Percentiles rank a stretch among this genome's conserved stretches.
These are phyloP conservation scores for Corchorus olitorius DNA, from an alignment of 345 rosid species.

Conservation along the genomic window DNA sequence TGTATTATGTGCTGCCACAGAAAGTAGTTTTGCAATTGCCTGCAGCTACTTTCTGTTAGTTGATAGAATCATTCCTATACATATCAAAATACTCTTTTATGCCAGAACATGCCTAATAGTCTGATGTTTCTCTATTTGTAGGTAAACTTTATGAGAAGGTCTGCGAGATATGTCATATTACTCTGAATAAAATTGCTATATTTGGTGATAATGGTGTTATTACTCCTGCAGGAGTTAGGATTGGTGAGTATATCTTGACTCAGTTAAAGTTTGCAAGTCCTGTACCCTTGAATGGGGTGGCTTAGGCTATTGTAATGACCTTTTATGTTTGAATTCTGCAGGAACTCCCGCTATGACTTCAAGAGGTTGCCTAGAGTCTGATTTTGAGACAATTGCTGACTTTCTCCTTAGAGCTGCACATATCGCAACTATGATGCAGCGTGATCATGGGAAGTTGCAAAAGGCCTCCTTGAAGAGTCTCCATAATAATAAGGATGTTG, in stretches of 20 bases:
- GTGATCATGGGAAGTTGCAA: conserved; percentile 62
- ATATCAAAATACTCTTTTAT: neutral
- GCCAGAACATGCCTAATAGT: neutral
- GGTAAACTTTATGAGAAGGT: conserved; percentile 84
- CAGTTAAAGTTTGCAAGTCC: conserved; percentile 3
- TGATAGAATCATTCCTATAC: neutral
- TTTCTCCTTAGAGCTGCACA: conserved; percentile 80
- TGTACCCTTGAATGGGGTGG: neutral
- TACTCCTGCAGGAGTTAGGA: conserved; percentile 86
- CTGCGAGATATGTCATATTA: conserved; percentile 84
- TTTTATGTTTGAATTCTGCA: conserved; percentile 24
- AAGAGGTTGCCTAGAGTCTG: conserved; percentile 88
- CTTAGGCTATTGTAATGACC: neutral
- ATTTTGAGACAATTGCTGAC: conserved; percentile 80
- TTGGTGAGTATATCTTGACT: conserved; percentile 52
- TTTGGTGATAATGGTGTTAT: conserved; percentile 73
- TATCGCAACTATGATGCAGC: conserved; percentile 58
- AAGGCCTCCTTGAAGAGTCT: conserved; percentile 61
- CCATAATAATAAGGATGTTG: conserved; percentile 59
- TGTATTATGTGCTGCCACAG: neutral
- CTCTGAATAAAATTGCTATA: conserved; percentile 75
- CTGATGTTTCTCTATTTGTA: conserved; percentile 14
- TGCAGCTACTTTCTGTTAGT: neutral
- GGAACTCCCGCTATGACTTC: conserved; percentile 98
- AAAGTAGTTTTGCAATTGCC: neutral